Percentiles rank a stretch among this genome's conserved stretches.
Conservation (phyloP, 148 eudicot species). For the Chenopodium formosanum region DNA sequence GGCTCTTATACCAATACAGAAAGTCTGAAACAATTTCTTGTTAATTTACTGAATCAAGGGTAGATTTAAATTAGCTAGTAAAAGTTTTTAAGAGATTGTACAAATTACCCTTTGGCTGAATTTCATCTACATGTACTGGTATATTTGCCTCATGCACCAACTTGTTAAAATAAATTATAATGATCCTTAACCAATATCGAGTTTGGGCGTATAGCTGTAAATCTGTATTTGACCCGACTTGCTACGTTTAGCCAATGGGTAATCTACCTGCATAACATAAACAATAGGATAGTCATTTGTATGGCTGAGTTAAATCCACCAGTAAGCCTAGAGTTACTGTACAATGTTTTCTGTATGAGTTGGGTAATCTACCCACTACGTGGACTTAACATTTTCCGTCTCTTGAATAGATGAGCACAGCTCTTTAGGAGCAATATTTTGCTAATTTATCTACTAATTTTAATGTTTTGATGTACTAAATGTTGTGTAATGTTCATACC, state of each 20-base stretch:
- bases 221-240: not conserved
- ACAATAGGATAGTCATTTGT: no score
- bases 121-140: constrained; percentile 4
- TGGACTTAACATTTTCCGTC: not conserved
- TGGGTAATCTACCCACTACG: not conserved
- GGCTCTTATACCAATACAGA: constrained; percentile 11
- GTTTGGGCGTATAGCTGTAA: not conserved
- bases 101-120: not conserved
- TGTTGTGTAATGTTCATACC: not conserved
- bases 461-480: not conserved
- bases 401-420: not conserved
- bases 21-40: not conserved
- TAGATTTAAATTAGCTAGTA: not conserved
- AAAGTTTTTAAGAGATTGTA: not conserved
- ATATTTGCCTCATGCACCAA: not conserved
- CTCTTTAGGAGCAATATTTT: not conserved
- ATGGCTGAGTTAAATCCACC: no score
- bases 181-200: not conserved
- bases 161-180: not conserved
- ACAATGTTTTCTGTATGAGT: no score
- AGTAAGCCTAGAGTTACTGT: no score
- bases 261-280: not conserved
- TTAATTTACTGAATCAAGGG: constrained; percentile 5
- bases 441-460: not conserved
- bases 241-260: not conserved